Evolutionary conservation across 2,329 filamentous ascomycete genomes (phyloP).

Genomic region (Alternaria solani): DNA sequence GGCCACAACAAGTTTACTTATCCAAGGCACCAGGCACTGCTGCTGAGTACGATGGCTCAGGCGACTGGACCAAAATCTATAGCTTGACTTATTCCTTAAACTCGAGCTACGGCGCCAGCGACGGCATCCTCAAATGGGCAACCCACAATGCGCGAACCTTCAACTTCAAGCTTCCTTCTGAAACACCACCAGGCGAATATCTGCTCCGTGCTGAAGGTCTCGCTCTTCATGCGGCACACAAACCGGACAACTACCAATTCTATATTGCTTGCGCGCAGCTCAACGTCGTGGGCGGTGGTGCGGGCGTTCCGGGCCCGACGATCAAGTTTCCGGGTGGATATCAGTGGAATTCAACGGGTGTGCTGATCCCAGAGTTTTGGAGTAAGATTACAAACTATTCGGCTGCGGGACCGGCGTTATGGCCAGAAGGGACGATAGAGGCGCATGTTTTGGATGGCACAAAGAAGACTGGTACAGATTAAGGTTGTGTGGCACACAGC

Average conservation of each 20-base stretch:
- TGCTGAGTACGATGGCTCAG: constrained; percentile 31
- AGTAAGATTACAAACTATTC: constrained; percentile 31
- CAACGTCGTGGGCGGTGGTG: constrained; percentile 46
- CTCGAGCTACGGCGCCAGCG: constrained; percentile 40
- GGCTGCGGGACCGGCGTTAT: constrained; percentile 35
- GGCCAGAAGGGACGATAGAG: constrained; percentile 25
- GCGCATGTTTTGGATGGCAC: constrained; percentile 20
- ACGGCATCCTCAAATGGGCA: constrained; percentile 33
- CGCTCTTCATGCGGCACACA: constrained; percentile 33
- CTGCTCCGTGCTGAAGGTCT: constrained; percentile 55
- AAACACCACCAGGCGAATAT: constrained; percentile 53
- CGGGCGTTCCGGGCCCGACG: constrained; percentile 38
- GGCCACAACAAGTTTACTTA: constrained; percentile 39
- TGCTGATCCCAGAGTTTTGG: constrained; percentile 43
- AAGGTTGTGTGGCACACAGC: not conserved
- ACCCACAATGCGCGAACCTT: constrained; percentile 36
- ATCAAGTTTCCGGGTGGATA: constrained; percentile 53
- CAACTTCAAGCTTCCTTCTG: constrained; percentile 49
- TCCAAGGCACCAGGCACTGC: constrained; percentile 31
- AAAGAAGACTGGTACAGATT: constrained; percentile 17
- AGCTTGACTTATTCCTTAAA: constrained; percentile 35
- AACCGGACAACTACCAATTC: constrained; percentile 47
- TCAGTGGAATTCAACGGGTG: constrained; percentile 36
- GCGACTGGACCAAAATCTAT: constrained; percentile 40
- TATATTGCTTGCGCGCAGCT: constrained; percentile 57